Base-by-base conservation (phyloP, 1,284 basidiomycete genomes). In the Melampsora americana region DNA sequence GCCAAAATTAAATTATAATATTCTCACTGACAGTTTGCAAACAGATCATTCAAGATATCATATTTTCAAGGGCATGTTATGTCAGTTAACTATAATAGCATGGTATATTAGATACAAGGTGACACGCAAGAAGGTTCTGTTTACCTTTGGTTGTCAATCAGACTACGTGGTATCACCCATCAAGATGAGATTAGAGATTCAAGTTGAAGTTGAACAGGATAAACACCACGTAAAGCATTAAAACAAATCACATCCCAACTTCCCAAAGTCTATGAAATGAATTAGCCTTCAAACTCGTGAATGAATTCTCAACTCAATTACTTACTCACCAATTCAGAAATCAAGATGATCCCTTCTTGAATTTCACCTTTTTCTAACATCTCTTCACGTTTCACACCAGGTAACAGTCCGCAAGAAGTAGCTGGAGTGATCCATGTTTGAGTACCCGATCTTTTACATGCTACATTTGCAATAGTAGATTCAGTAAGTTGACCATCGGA, bases 241-340 rank as follows among this genome's bases (percentile, higher is more conserved):
- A 70, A 70, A 46, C 69, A 70, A 1, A 70, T 70, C 39, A 61
- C 35, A n/a, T 70, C 53, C 69, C 69, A 70, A 30, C 30, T 70
- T 70, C 61, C 69, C 18, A 62, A 42, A 16, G 56, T 56, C 30
- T 70, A 16, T 11, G 30, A 46, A 39, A 61, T 46, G 5, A 4
- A 39, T 35, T 28, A 64, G 32, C 59, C 32, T 59, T 48, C 20
- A 6, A 46, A n/a, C n/a, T 26, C 42, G 4, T 18, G 28, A 44
- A 44, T 35, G 35, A 61, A 39, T 12, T 6, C 14, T 44, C 5
- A 46, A 23, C 2, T 20, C 9, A 18, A 44, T 23, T 44, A 12
- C 30, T 39, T n/a, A n/a, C 30, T 39, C 6, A 70, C 69, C 56
- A 70, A 44, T 39, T 70, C 59, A 61, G 59, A 53, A 11, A 70